phyloP scores from a whole-genome alignment of 768 basidiomycete species.

The Boletus subcaerulescens region DNA sequence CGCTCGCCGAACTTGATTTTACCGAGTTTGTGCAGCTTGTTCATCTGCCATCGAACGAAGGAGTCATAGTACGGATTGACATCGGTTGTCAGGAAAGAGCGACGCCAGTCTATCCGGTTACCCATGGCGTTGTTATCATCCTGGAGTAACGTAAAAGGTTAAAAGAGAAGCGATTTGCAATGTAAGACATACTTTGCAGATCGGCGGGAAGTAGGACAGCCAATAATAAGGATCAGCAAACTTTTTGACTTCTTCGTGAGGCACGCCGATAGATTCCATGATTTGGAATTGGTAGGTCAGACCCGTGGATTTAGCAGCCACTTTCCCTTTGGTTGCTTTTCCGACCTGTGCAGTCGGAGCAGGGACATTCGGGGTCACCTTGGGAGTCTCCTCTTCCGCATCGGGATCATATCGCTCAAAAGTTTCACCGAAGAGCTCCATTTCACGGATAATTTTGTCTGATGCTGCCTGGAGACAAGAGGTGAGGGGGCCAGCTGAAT shows the following conservation, averaged over 20 bases:
- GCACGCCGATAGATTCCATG: slow-evolving; percentile 91
- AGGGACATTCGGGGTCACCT: slow-evolving; percentile 40
- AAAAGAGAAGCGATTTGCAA: background rate
- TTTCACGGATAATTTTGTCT: slow-evolving; percentile 96
- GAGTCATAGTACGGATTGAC: slow-evolving; percentile 96
- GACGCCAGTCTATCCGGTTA: slow-evolving; percentile 96
- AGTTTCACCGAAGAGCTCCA: slow-evolving; percentile 90
- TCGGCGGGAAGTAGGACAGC: slow-evolving; percentile 94
- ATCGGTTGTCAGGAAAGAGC: slow-evolving; percentile 90
- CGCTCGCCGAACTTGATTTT: slow-evolving; percentile 99
- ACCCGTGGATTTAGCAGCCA: slow-evolving; percentile 90
- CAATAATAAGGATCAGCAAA: slow-evolving; percentile 96
- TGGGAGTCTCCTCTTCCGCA: slow-evolving; percentile 44
- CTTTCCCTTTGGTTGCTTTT: slow-evolving; percentile 95
- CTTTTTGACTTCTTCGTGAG: slow-evolving; percentile 86
- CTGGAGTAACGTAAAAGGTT: slow-evolving; percentile 25
- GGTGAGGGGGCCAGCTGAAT: background rate
- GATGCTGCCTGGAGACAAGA: slow-evolving; percentile 68
- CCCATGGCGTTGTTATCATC: slow-evolving; percentile 82
- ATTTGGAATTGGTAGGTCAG: slow-evolving; percentile 98
- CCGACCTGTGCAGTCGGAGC: slow-evolving; percentile 49
- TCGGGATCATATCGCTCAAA: slow-evolving; percentile 59
- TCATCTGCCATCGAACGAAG: slow-evolving; percentile 98
- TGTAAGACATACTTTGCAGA: slow-evolving; percentile 64
- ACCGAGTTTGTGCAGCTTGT: slow-evolving; percentile 79